Evolutionary conservation across 1,284 basidiomycete species (phyloP).

Genomic region (Singerocomus rubriflavus): DNA sequence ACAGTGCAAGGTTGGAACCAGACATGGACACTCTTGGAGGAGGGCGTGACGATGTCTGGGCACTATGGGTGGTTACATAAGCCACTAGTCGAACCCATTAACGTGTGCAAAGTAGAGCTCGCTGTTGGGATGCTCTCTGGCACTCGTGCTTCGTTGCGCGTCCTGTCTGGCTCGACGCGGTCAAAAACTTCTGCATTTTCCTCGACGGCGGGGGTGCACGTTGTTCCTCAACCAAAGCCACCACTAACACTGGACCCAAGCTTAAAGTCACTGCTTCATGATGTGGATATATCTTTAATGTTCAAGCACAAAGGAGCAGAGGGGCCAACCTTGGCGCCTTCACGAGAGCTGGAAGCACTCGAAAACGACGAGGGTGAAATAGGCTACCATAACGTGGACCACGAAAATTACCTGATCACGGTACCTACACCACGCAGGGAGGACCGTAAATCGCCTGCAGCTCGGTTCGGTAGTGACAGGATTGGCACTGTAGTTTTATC

Average conservation of each 20-base stretch:
- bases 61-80: constrained; percentile 23
- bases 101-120: background rate
- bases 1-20: constrained; percentile 8
- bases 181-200: constrained; percentile 17
- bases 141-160: constrained; percentile 23
- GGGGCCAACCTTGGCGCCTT: constrained; percentile 8
- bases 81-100: background rate
- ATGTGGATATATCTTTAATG: constrained; percentile 62
- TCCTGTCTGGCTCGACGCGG: constrained; percentile 22
- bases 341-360: constrained; percentile 55
- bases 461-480: constrained; percentile 69
- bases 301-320: constrained; percentile 35
- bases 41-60: background rate
- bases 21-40: constrained; percentile 15
- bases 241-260: constrained; percentile 63
- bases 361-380: constrained; percentile 32
- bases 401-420: constrained; percentile 25
- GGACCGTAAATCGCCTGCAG: constrained; percentile 75
- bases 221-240: constrained; percentile 37
- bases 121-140: constrained; percentile 22
- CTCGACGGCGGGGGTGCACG: constrained; percentile 16
- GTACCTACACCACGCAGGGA: constrained; percentile 37
- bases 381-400: constrained; percentile 26
- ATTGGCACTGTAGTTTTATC: constrained; percentile 72
- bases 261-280: constrained; percentile 54